A percentile compares a stretch with the other conserved stretches of the same genome.
Evolutionary conservation across 108 stramenopile species (phyloP).

Genomic region (Nitzschia sp.): DNA sequence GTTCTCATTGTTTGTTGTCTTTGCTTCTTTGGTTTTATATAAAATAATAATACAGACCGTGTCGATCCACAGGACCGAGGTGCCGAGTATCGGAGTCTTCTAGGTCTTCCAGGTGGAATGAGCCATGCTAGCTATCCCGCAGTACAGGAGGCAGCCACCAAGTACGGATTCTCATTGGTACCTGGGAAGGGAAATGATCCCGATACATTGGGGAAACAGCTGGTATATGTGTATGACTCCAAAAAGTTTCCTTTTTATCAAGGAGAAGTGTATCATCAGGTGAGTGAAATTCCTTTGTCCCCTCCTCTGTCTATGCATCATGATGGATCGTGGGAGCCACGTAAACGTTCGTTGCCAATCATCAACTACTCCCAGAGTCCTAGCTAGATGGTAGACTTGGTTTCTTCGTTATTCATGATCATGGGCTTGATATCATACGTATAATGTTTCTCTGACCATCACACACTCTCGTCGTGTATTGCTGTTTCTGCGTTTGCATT

Average conservation of each 20-base stretch:
- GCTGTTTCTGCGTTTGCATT: not conserved
- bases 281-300: no score
- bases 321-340: not conserved
- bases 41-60: constrained; percentile 62
- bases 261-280: constrained; percentile 52
- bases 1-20: no score
- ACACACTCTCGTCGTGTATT: not conserved
- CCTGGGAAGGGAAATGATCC: constrained; percentile 78
- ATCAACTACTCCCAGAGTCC: no score
- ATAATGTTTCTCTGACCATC: no score
- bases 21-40: no score
- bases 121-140: constrained; percentile 42
- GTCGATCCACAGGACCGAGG: constrained; percentile 83
- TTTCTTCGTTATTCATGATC: no score
- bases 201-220: constrained; percentile 66
- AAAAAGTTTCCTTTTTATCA: constrained; percentile 70
- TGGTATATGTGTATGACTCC: constrained; percentile 76
- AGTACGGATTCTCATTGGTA: constrained; percentile 56
- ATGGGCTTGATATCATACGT: no score
- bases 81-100: constrained; percentile 78
- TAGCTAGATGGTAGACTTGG: no score
- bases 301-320: not conserved
- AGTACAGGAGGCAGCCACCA: constrained; percentile 54
- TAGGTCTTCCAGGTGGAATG: constrained; percentile 72
- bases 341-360: not conserved